Conservation (phyloP, 2,329 filamentous ascomycete genomes). For the Apiospora marii region DNA sequence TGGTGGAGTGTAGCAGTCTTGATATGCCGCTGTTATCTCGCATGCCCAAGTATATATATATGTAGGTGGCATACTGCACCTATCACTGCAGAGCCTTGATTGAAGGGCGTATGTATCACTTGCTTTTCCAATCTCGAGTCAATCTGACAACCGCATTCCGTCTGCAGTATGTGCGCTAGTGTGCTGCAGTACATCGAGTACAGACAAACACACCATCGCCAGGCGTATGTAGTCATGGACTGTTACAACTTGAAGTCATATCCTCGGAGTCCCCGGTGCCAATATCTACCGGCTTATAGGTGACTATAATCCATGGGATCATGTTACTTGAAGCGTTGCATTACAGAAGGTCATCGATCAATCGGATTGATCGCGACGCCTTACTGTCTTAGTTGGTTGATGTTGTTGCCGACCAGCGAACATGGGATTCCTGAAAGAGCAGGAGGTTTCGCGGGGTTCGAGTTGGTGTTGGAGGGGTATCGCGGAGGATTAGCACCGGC, state of each 20-base stretch:
- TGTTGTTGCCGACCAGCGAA: not conserved
- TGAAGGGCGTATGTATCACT: not conserved
- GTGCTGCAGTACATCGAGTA: not conserved
- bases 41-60: not conserved
- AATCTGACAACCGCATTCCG: slow-evolving; percentile 14
- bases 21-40: not conserved
- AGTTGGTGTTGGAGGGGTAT: not conserved
- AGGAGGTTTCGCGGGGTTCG: not conserved
- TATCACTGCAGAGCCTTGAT: not conserved
- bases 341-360: not conserved
- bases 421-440: not conserved
- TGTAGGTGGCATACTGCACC: not conserved
- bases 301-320: too few relatives aligned
- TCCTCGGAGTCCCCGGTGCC: not conserved
- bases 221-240: not conserved
- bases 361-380: too few relatives aligned
- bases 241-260: not conserved
- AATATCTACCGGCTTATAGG: too few relatives aligned
- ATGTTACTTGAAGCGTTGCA: not conserved
- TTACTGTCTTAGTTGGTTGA: not conserved
- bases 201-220: not conserved
- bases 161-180: slow-evolving; percentile 6
- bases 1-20: not conserved
- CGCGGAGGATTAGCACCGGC: not conserved
- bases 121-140: slow-evolving; percentile 3